Base-by-base conservation (phyloP, 2,329 filamentous ascomycete genomes). In the Eutypella sp. region DNA sequence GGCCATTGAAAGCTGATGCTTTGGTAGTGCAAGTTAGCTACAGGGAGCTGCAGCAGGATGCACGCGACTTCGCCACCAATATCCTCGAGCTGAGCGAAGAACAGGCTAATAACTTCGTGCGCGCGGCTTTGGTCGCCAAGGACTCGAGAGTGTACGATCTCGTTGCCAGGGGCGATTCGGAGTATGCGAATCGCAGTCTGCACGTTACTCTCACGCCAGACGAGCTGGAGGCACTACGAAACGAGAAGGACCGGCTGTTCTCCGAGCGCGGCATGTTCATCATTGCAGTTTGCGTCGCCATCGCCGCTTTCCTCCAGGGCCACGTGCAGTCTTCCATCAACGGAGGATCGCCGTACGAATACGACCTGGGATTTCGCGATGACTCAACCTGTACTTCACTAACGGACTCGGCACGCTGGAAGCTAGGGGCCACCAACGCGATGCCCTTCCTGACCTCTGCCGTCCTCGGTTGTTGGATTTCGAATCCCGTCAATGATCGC, bases 301-400 rank as follows among this genome's bases (percentile, higher is more conserved):
- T 69, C 7, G 67, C 67, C 1, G 67, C 67, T 0, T 61, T 69
- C 27, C 51, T 69, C 0, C 67, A 69, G 52, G 65, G 65, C 10
- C 66, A 67, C 34, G 66, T 69, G 4, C 67, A 69, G 44, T 66
- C 64, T 3, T 68, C 65, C 10, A 62, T 69, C 45, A 69, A 68
- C 45, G 62, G 64, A 15, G 63, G 65, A 1, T 61, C 61, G 10
- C 36, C 36, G 11, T 39, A 22, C 16, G 36, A 39, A 39, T 1
- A 34, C 67, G 36, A 39, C 10, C 36, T 39, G 15, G 36, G 36
- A 9, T 39, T 39, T 22, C 36, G 20, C 20, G 13, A 39, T 7
- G 11, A n/a, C 19, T 13, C 11, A 3, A 8, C 36, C 11, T 39
- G 36, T 22, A 22, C 2, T 8, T 6, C 1, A 24, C 5, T 3